Base-by-base conservation (phyloP, 2,329 filamentous ascomycete genomes). In the Fusarium succisae region DNA sequence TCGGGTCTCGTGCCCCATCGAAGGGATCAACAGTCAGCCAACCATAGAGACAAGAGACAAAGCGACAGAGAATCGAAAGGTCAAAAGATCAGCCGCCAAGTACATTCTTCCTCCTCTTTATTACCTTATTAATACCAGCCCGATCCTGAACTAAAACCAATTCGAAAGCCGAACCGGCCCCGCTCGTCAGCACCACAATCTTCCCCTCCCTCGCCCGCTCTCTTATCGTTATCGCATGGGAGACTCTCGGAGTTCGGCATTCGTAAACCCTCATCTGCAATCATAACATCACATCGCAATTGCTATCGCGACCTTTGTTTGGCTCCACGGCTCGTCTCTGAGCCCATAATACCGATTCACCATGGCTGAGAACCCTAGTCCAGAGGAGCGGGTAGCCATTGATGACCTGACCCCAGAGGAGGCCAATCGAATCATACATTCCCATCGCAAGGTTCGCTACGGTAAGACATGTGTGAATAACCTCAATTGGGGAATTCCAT, bases 401-500 rank as follows among this genome's bases (percentile, higher is more conserved):
- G 87, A 90, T 79, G 86, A 90, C 77, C 84, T 91, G 79, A 91
- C 89, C 53, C 87, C 90, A 15, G 90, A 92, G 80, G 90, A 92
- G 82, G 90, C 90, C 73, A 92, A 85, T 79, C 89, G 90, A 76
- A 92, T 92, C 82, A 92, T 92, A 75, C 90, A 92, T 80, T 91
- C 90, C 59, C 90, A 92, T 79, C 88, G 90, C 74, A 92, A 92
- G 81, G 90, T 92, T 64, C 87, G 90, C 78, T 92, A 92, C 81
- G 90, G 90, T 91, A 86, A 80, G 89, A 58, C 30, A 47, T 35
- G 12, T 44, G 72, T 26, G 72, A 75, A 75, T 73, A 70, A 50
- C 72, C 32, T 75, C 72, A 73, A 44, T 26, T 38, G 8, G 22
- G 44, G 43, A 67, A 56, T 55, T n/a, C 7, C 17, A 11, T 69